These are phyloP conservation scores for Solanum verrucosum DNA, from an alignment of 257 asterid species.

Conservation along the genomic window DNA sequence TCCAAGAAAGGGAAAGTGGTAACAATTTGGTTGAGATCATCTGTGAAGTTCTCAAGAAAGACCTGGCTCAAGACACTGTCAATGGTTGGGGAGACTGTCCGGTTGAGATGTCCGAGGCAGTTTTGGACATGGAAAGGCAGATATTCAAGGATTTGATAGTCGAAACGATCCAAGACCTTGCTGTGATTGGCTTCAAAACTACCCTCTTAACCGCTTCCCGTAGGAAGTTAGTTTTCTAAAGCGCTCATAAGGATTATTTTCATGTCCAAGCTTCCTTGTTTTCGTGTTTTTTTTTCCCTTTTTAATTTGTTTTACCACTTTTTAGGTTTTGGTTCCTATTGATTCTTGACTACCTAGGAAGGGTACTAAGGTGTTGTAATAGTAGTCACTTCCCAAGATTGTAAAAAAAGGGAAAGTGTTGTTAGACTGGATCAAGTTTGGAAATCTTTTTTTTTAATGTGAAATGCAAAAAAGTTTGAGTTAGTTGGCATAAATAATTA, in stretches of 20 bases:
- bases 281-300: background rate
- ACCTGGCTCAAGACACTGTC: conserved; percentile 44
- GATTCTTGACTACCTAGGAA: conserved; percentile 4
- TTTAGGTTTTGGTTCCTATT: background rate
- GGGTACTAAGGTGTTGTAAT: background rate
- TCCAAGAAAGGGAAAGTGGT: conserved; percentile 27
- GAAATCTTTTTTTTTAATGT: background rate
- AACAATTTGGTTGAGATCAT: conserved; percentile 58
- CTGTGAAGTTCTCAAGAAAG: conserved; percentile 62
- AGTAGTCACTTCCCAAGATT: background rate
- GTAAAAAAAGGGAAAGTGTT: background rate
- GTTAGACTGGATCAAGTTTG: background rate
- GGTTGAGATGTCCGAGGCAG: conserved; percentile 56
- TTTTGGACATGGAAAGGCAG: conserved; percentile 75
- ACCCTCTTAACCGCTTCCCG: conserved; percentile 21
- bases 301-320: background rate
- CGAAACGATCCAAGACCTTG: conserved; percentile 65
- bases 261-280: background rate
- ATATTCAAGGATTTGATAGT: conserved; percentile 72
- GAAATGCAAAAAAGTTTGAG: conserved; percentile 4
- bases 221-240: conserved; percentile 69
- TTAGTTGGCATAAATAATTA: background rate
- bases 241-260: background rate
- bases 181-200: conserved; percentile 35
- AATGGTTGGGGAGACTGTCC: conserved; percentile 77